Conservation (phyloP, 2,329 filamentous ascomycete species). For the Aureobasidium sp. region DNA sequence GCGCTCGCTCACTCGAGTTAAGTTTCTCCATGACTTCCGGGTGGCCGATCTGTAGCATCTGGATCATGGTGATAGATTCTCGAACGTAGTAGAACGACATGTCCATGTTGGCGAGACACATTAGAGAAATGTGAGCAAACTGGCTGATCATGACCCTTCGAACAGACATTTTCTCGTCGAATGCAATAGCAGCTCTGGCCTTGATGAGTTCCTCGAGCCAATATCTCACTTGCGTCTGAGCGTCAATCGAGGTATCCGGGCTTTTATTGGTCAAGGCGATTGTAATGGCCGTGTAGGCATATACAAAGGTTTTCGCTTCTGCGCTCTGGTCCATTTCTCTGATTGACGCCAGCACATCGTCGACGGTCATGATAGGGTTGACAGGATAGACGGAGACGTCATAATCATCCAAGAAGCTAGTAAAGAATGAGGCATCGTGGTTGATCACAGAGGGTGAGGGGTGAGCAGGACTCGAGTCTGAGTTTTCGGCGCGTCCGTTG, state of each 20-base stretch:
- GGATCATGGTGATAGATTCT: constrained; percentile 40
- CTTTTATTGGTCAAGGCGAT: constrained; percentile 33
- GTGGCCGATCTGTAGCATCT: constrained; percentile 39
- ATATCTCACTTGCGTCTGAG: constrained; percentile 9
- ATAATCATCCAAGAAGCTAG: constrained; percentile 39
- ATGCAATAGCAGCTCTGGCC: constrained; percentile 30
- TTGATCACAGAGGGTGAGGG: constrained; percentile 1
- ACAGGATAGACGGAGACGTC: constrained; percentile 39
- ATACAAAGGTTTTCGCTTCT: constrained; percentile 36
- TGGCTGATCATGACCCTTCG: constrained; percentile 44
- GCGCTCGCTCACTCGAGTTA: constrained; percentile 31
- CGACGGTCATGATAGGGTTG: constrained; percentile 37
- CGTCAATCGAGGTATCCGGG: constrained; percentile 8
- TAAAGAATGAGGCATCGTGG: constrained; percentile 29
- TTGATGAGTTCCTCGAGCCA: constrained; percentile 29
- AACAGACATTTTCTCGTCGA: constrained; percentile 35
- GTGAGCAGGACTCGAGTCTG: constrained; percentile 15
- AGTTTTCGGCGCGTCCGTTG: constrained; percentile 17
- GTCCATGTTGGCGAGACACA: constrained; percentile 41
- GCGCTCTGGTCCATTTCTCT: constrained; percentile 30
- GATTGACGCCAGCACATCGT: constrained; percentile 31
- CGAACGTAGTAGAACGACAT: constrained; percentile 44
- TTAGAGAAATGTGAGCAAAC: constrained; percentile 46
- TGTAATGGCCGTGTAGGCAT: constrained; percentile 39
- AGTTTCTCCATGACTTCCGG: constrained; percentile 28